phyloP scores from a whole-genome alignment of 192 early-diverging fungal genomes.

The Dimargaris cristalligena region DNA sequence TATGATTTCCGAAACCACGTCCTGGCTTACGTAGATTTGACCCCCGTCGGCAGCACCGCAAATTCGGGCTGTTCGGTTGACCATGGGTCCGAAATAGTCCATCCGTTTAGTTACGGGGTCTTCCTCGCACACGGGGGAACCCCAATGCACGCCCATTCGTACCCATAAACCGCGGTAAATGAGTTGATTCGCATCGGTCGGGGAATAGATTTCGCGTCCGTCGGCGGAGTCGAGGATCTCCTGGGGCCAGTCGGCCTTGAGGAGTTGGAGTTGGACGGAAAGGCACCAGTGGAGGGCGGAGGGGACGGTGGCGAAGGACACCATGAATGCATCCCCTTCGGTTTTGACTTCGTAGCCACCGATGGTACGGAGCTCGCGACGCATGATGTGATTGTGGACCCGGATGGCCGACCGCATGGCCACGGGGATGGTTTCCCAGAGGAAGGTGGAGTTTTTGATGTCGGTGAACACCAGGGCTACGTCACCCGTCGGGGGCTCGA shows the following conservation, averaged over 20 bases:
- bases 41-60: constrained; percentile 76
- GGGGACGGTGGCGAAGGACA: constrained; percentile 65
- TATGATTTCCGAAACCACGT: constrained; percentile 48
- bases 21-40: constrained; percentile 72
- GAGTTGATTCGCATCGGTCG: constrained; percentile 26
- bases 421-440: constrained; percentile 74
- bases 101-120: constrained; percentile 81
- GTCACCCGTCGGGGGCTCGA: constrained; percentile 64
- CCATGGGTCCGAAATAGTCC: constrained; percentile 94
- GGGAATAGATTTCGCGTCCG: constrained; percentile 52
- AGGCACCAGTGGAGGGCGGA: constrained; percentile 77
- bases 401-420: constrained; percentile 80
- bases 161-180: constrained; percentile 78
- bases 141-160: constrained; percentile 89
- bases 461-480: constrained; percentile 84
- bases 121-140: constrained; percentile 66
- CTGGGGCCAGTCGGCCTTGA: constrained; percentile 72
- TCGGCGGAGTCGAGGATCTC: constrained; percentile 65
- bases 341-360: constrained; percentile 93
- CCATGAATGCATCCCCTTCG: constrained; percentile 91
- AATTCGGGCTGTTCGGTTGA: constrained; percentile 73
- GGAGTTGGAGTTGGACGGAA: constrained; percentile 62
- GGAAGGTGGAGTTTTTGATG: constrained; percentile 79
- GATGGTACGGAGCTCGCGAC: constrained; percentile 56
- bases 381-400: constrained; percentile 68